Base-by-base conservation (phyloP, 176 grass and related monocot species). In the Aechmea fasciata region DNA sequence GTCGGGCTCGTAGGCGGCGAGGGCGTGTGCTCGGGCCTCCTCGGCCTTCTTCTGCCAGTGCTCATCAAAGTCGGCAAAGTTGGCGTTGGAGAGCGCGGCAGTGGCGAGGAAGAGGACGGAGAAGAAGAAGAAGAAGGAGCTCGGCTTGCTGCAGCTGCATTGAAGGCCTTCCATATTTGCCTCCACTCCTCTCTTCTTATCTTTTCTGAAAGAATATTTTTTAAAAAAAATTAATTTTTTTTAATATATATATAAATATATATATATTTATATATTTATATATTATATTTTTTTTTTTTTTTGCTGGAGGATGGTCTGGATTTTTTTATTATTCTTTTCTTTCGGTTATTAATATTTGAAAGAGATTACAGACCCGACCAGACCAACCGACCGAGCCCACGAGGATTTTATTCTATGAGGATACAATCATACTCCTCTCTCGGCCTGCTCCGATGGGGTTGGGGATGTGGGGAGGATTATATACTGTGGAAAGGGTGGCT, bases 11-110 rank as follows among this genome's bases (percentile, higher is more conserved):
- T 96, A 91, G 2, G 79, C 55, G 17, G 47, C 64, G 57, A 13
- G 15, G 0, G 69, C 71, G 10, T n/a, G 19, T 13, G 59, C 67
- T 52, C 66, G 67, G 3, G 89, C 84, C 20, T 17, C 15, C 11
- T 69, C 69, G 54, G 47, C 74, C 65, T 71, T 73, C 62, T 68
- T 80, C 59, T 68, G 61, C 89, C 85, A 85, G 76, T 92, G 78
- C 6, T 82, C 64, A 26, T 91, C 89, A 11, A 75, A 73, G 2
- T 80, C 76, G 10, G 7, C 76, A 54, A 85, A 63, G 72, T 67
- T 9, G 33, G 71, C 84, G 68, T 48, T 49, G 28, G 82, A 71
- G 29, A 81, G 19, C 18, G 54, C 69, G 0, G 73, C 76, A 13
- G 70, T 69, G 13, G 82, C 55, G 49, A 78, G 20, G 77, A 86